Percentiles rank a stretch among this genome's conserved stretches.
Conservation (phyloP, 2,329 filamentous ascomycete genomes). For the Trichoderma oligosporum region DNA sequence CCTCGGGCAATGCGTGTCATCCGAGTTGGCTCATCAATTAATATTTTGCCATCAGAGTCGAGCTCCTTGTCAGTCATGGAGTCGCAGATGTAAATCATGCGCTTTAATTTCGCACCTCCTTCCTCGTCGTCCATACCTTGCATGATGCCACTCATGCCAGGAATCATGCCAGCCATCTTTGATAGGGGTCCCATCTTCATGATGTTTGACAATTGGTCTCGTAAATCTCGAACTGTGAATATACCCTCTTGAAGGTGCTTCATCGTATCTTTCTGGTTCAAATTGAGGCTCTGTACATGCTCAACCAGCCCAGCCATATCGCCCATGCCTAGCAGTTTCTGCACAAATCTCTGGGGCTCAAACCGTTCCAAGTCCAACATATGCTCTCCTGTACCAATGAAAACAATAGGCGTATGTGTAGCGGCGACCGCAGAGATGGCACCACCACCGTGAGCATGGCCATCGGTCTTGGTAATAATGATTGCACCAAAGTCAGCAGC, state of each 20-base stretch:
- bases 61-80: slow-evolving; percentile 96
- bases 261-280: slow-evolving; percentile 98
- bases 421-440: slow-evolving; percentile 96
- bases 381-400: slow-evolving; percentile 96
- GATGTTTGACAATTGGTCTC: slow-evolving; percentile 94
- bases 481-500: slow-evolving; percentile 96
- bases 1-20: slow-evolving; percentile 91
- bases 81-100: slow-evolving; percentile 99
- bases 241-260: slow-evolving; percentile 97
- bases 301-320: slow-evolving; percentile 94
- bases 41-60: slow-evolving; percentile 90
- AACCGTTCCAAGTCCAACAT: slow-evolving; percentile 94
- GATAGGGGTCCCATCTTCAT: slow-evolving; percentile 99
- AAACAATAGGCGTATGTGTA: slow-evolving; percentile 94
- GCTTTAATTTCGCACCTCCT: slow-evolving; percentile 85
- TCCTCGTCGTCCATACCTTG: slow-evolving; percentile 96
- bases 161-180: slow-evolving; percentile 99
- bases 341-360: slow-evolving; percentile 86
- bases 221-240: slow-evolving; percentile 89
- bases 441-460: slow-evolving; percentile 90
- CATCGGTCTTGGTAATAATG: slow-evolving; percentile 98
- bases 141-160: slow-evolving; percentile 90
- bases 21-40: slow-evolving; percentile 84
- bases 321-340: slow-evolving; percentile 93
- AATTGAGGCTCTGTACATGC: slow-evolving; percentile 90